Evolutionary conservation across 495 filamentous ascomycete genomes (phyloP), one percentile per base, ranked within the genome.

Genomic region (Penicillium cosmopolitanum): DNA sequence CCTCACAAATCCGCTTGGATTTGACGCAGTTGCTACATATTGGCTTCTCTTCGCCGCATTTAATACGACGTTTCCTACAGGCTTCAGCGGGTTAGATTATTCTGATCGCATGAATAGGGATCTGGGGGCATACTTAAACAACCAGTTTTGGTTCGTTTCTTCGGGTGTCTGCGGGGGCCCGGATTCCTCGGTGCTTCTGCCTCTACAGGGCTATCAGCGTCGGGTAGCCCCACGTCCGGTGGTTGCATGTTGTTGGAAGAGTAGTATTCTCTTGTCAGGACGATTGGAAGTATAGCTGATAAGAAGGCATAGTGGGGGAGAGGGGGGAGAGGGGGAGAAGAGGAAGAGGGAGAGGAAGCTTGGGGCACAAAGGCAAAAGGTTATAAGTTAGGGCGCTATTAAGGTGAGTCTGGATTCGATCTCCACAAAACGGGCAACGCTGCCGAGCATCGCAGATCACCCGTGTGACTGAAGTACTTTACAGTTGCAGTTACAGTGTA

Each of bases 1-100:
- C 95, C 74, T 98, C 93, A 71, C 95, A 98, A 42, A 87, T 80
- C 11, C 95, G 86, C 72, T 95, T 97, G 11, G 94, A 97, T 69
- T 97, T 97, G 72, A 93, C 85, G 76, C 95, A 98, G 70, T 98
- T 92, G 60, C 82, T 85, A 77, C 95, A 98, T 15, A 85, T 92
- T 5, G 94, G 95, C 56, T 91, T 90, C 70, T 95, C 92, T 70
- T 98, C 95, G 51, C 94, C 95, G 71, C 95, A 98, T 76, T 98
- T 98, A 71, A 98, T 98, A 50, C 95, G 90, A 18, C 95, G 87
- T 74, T 89, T 93, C 52, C 95, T 89, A 80, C 95, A 98, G 52
- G 95, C 91, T 96, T 66, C 19, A 5, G 8, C 25, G 9, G 11
- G 21, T 48, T 13, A 48, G 46, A 19, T 8, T 19, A 18, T 16